Conservation (phyloP, 1,284 basidiomycete species). For the Rhodotorula sp. region DNA sequence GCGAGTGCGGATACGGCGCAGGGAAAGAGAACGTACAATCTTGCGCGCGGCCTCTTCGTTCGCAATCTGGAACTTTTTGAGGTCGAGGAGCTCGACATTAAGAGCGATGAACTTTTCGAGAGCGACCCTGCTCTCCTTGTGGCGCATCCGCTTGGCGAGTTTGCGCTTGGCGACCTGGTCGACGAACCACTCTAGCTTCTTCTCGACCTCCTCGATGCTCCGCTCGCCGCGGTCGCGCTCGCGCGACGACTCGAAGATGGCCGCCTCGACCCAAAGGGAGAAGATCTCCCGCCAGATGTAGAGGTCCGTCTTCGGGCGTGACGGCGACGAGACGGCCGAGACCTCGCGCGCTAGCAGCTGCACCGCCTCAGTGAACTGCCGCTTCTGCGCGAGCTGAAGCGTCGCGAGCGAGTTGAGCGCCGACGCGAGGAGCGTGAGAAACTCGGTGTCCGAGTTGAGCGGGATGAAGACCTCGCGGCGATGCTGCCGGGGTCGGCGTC, state of each 20-base stretch:
- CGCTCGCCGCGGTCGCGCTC: constrained; percentile 71
- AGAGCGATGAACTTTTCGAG: constrained; percentile 78
- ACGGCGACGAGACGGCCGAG: constrained; percentile 56
- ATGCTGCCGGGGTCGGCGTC: constrained; percentile 29
- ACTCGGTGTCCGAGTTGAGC: constrained; percentile 74
- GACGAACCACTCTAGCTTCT: constrained; percentile 69
- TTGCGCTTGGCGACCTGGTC: constrained; percentile 66
- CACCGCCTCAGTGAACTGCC: constrained; percentile 67
- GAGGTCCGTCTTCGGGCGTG: constrained; percentile 64
- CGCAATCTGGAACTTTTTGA: constrained; percentile 75
- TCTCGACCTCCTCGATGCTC: constrained; percentile 70
- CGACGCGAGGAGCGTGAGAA: constrained; percentile 75
- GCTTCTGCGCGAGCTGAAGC: constrained; percentile 65
- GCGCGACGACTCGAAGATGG: constrained; percentile 80
- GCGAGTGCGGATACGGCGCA: fast-evolving
- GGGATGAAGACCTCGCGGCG: constrained; percentile 71
- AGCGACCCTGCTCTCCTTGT: constrained; percentile 65
- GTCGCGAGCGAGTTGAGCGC: constrained; percentile 70
- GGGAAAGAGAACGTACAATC: constrained; percentile 44
- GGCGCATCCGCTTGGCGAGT: constrained; percentile 65
- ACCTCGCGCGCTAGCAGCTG: constrained; percentile 65
- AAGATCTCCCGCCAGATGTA: constrained; percentile 92
- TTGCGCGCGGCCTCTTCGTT: constrained; percentile 75
- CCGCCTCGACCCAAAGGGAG: constrained; percentile 74
- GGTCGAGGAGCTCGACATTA: constrained; percentile 77